Base-by-base conservation (phyloP, 208 protist species). In the Willaertia magna region DNA sequence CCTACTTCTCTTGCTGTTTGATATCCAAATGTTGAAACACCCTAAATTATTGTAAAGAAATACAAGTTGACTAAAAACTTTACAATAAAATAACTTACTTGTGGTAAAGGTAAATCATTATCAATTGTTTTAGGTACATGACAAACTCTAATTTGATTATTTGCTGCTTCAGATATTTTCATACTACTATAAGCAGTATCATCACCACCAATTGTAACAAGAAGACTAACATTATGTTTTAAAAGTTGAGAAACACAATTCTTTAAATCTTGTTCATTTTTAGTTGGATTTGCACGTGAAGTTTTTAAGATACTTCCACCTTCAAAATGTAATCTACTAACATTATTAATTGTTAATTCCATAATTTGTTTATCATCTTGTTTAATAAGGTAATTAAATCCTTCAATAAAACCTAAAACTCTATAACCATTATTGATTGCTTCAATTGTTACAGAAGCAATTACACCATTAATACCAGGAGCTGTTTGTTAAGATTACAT, bases 71-170 rank as follows among this genome's bases (percentile, higher is more conserved):
- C n/a, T n/a, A n/a, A n/a, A n/a, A n/a, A n/a, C n/a, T n/a, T n/a
- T n/a, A n/a, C n/a, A n/a, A n/a, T n/a, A n/a, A n/a, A n/a, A n/a
- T n/a, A n/a, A n/a, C n/a, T n/a, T n/a, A n/a, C n/a, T n/a, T n/a
- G 20, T 12, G 86, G 86, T 30, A 87, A 30, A 22, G 79, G 47
- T 39, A 87, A 34, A 74, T 87, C 86, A 46, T 87, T 87, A 44
- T 85, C 43, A 30, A 87, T 87, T 74, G 86, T 87, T 34, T 87
- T 87, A 48, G 86, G 86, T 47, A 87, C 74, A 48, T 51, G 67
- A n/a, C 43, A 46, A 52, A 87, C 78, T 9, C 30, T n/a, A 52
- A 87, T 81, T 26, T 42, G 11, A 40, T 40, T 39, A 26, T 61
- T 76, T 43, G 43, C 9, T 20, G 67, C 86, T 20, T 86, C 39